Evolutionary conservation across 176 grass and related monocot genomes (phyloP).

Genomic region (Thinopyrum elongatum): DNA sequence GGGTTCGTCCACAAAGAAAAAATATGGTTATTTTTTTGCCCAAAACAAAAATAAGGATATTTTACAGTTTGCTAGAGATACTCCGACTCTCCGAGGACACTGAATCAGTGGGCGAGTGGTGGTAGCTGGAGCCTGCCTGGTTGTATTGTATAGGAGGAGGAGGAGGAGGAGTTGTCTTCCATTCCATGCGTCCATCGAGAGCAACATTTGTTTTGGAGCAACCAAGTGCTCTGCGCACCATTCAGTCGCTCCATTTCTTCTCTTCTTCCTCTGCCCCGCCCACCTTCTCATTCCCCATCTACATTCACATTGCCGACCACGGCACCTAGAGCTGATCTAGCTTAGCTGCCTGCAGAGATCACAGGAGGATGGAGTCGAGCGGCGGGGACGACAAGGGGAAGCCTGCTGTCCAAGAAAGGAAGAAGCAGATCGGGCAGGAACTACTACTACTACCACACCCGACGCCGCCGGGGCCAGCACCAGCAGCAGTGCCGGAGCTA

Average conservation of each 20-base stretch:
- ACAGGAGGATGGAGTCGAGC: background rate
- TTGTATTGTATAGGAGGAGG: too few relatives aligned
- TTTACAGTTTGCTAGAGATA: too few relatives aligned
- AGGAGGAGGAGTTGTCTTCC: background rate
- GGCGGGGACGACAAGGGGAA: constrained; percentile 43
- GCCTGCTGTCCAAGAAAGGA: constrained; percentile 51
- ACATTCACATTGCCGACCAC: background rate
- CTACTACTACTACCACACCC: background rate
- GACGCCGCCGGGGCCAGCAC: background rate
- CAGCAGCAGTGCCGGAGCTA: background rate
- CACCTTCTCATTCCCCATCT: background rate
- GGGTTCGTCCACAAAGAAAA: too few relatives aligned
- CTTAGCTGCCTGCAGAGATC: background rate
- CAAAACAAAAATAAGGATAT: too few relatives aligned
- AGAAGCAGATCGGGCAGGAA: constrained; percentile 49
- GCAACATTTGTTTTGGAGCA: background rate
- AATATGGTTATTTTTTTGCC: too few relatives aligned
- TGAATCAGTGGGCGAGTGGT: background rate
- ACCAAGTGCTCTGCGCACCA: background rate
- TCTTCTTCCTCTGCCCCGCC: background rate
- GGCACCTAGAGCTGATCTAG: background rate
- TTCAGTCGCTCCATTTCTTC: background rate
- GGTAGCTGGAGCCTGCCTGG: background rate
- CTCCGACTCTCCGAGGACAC: too few relatives aligned
- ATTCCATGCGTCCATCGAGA: too few relatives aligned